Evolutionary conservation across 2,329 filamentous ascomycete species (phyloP).

Genomic region (Claviceps digitariae): DNA sequence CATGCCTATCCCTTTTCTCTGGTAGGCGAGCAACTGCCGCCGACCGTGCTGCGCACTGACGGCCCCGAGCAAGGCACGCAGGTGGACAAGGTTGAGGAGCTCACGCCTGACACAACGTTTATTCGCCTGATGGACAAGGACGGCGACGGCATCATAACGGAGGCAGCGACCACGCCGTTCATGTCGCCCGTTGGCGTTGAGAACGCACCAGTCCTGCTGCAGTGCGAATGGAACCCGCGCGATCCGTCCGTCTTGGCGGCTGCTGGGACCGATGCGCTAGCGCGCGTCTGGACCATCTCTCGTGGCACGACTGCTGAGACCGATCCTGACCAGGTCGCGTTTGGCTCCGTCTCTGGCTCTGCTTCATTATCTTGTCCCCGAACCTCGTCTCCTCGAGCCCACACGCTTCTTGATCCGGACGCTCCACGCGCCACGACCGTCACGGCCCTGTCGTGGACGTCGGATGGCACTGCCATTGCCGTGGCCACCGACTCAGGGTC

Average conservation of each 20-base stretch:
- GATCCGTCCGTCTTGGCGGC: constrained; percentile 52
- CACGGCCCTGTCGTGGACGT: constrained; percentile 48
- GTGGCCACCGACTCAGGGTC: constrained; percentile 42
- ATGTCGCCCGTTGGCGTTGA: constrained; percentile 28
- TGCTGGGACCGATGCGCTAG: constrained; percentile 57
- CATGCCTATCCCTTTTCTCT: constrained; percentile 54
- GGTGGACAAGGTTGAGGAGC: constrained; percentile 48
- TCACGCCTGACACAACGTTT: constrained; percentile 46
- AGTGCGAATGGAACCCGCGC: constrained; percentile 55
- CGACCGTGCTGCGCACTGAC: constrained; percentile 41
- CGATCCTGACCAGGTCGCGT: constrained; percentile 23
- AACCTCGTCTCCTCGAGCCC: constrained; percentile 19
- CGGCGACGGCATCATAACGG: constrained; percentile 17
- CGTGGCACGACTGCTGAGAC: constrained; percentile 33
- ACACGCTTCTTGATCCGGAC: constrained; percentile 37
- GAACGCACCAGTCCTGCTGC: constrained; percentile 47
- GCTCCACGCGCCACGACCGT: constrained; percentile 38
- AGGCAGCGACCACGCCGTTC: constrained; percentile 19
- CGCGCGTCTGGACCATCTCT: constrained; percentile 52
- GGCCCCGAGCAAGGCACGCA: constrained; percentile 52
- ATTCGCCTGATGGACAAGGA: constrained; percentile 38
- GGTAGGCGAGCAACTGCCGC: constrained; percentile 41
- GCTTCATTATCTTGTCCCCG: background rate
- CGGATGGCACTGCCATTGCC: constrained; percentile 40
- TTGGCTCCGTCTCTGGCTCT: background rate